Base-by-base conservation (phyloP, 1,284 basidiomycete genomes). In the Malassezia pachydermatis region DNA sequence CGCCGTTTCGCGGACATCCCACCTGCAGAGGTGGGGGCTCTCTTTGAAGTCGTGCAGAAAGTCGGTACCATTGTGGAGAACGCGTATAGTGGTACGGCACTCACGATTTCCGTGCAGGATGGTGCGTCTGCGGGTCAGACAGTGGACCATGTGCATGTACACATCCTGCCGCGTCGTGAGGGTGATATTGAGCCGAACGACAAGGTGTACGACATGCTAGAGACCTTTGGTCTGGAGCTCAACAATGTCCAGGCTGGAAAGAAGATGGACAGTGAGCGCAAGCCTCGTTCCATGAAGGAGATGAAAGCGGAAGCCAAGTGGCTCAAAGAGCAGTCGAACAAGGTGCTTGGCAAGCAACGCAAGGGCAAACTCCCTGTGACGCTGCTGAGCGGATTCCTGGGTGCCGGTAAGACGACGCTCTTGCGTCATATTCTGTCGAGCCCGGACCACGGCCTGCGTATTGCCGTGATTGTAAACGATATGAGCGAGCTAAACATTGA, bases 371-470 rank as follows among this genome's bases (percentile, higher is more conserved):
- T 76, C 2, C 76, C 76, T 5, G 76, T 76, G 17, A 76, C 76
- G 6, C 68, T 76, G 7, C 60, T 76, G 4, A 70, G 65, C 23
- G 75, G 75, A 4, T 76, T 76, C 62, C 57, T 76, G 22, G 76
- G 76, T 0, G 62, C 67, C 3, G 76, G 76, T n/a, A 77, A 76
- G 63, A 76, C 75, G 8, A 76, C 75, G 3, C 58, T 76, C 14
- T 61, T 77, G 2, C 69, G 73, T 29, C 67, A 74, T 54, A 75
- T 77, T 43, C 65, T 77, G 28, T 73, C 72, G 28, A 67, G 63
- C 9, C 71, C 63, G 28, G 70, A 75, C 30, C 76, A 76, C 40
- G 73, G 74, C 3, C 51, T 75, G 23, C 63, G 72, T 30, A 70
- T 73, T 38, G 73, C 60, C 8, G 70, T 75, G 14, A 74, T 76